Base-by-base conservation (phyloP, 78 protist species). In the Fonticula alba region DNA sequence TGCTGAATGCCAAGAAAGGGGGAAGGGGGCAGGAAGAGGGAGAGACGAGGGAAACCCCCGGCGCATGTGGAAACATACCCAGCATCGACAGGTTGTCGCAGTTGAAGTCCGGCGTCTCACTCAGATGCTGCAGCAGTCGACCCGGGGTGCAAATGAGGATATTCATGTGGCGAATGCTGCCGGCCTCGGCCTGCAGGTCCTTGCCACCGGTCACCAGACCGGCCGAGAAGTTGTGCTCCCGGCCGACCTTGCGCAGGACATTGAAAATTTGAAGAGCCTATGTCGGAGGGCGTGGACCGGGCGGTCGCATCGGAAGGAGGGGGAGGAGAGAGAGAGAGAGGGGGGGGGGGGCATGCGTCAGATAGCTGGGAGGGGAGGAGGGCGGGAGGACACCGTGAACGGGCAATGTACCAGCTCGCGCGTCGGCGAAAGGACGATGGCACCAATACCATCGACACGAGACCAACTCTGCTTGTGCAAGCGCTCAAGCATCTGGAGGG, bases 61-160 rank as follows among this genome's bases (percentile, higher is more conserved):
- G 19, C 32, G 58, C 58, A 3, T 31, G 19, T 54, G 17, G 5
- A 15, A 62, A 5, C 51, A 2, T 10, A 73, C 80, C 82, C 13
- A 94, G 80, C 49, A 90, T 51, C 66, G 69, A 71, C 41, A 91
- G 62, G 66, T 76, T 72, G 31, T 9, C 24, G 29, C 57, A 37
- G 57, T 72, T 58, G 69, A 91, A 86, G 14, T 63, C 77, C 22
- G 61, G 20, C 3, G 93, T 86, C 57, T 88, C 79, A 57, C 89
- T 93, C 82, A 94, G 64, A 72, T 97, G 99, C 36, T 93, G 96
- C 58, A 90, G 68, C 35, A 97, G 64, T 5, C 99, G 56, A 15
- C 99, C 99, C 1, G 99, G 99, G 22, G 99, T 96, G 50, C 81
- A 76, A 22, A 94, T 81, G 51, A 96, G 69, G 22, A 96, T 77